Base-by-base conservation (phyloP, 768 basidiomycete genomes). In the Tephrocybe rancida region DNA sequence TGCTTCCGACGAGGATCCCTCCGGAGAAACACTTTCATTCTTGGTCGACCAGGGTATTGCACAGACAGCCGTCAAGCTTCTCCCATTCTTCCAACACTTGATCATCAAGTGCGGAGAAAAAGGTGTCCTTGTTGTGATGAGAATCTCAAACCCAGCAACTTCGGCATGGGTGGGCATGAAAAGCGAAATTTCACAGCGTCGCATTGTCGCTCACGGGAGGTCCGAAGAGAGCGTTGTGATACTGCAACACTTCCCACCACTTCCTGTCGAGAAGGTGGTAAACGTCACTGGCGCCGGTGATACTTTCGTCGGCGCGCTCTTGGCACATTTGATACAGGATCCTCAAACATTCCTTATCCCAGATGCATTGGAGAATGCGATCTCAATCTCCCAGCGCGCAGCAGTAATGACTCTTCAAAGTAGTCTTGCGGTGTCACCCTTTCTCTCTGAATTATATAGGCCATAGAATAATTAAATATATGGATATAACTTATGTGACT, bases 81-180 rank as follows among this genome's bases (percentile, higher is more conserved):
- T 97, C 5, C 92, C 95, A 0, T 89, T 91, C 71, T 88, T 98
- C 65, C 83, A 86, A 56, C 83, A 90, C 59, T 73, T 97, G 26
- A 75, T 96, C 64, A 78, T 98, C 64, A 98, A 98, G 70, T 90
- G 88, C 52, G 95, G 95, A 14, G 73, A 78, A 10, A 72, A 74
- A 43, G 91, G 92, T 18, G 81, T 87, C 18, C 48, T 92, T 45
- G 73, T 83, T 19, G 84, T 75, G 4, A 85, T 89, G 81, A 80
- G 79, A 35, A 68, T 85, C 13, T 52, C 54, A 1, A 48, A 37
- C 14, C 59, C 74, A 19, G 50, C 49, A n/a, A 54, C 58, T 8
- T 82, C 81, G 0, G 66, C 64, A 1, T 92, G 90, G 89, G 63
- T 64, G 13, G 59, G 66, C 3, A 75, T 82, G 61, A 66, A 67